These are phyloP conservation scores for Daldinia loculata DNA, from an alignment of 495 filamentous ascomycete genomes.

Conservation along the genomic window DNA sequence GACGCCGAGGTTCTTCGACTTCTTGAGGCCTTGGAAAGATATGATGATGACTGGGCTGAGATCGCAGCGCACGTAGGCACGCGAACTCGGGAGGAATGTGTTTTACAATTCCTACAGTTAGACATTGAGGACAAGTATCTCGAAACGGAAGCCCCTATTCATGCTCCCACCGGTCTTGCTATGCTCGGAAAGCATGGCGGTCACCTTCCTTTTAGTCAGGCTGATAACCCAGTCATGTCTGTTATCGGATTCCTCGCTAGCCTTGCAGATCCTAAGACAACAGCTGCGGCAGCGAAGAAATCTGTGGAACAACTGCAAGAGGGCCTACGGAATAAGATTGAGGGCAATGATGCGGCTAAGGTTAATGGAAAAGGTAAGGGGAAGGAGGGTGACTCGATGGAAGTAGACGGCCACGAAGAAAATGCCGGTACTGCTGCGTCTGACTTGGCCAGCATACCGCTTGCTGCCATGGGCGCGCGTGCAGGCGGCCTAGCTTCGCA, in stretches of 20 bases:
- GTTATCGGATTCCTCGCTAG: conserved; percentile 92
- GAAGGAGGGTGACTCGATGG: conserved; percentile 66
- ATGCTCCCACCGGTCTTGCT: conserved; percentile 65
- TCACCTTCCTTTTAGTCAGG: conserved; percentile 83
- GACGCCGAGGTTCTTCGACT: conserved; percentile 86
- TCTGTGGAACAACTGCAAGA: conserved; percentile 85
- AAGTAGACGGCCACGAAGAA: conserved; percentile 59
- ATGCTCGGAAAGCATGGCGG: conserved; percentile 71
- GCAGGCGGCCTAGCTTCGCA: conserved; percentile 89
- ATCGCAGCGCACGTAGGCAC: conserved; percentile 91
- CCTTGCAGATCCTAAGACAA: conserved; percentile 85
- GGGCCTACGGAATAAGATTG: conserved; percentile 75
- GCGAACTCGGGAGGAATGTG: conserved; percentile 93
- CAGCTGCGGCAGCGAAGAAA: conserved; percentile 85
- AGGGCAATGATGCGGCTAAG: conserved; percentile 67
- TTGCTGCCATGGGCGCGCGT: conserved; percentile 85
- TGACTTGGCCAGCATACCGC: conserved; percentile 76
- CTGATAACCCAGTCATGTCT: conserved; percentile 94
- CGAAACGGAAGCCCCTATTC: conserved; percentile 72
- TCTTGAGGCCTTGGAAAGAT: conserved; percentile 87
- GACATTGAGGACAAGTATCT: conserved; percentile 92
- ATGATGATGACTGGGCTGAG: conserved; percentile 93
- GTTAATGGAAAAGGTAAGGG: conserved; percentile 61
- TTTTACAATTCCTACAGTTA: conserved; percentile 90
- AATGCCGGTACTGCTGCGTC: conserved; percentile 57